Evolutionary conservation across 805 yeast genomes (phyloP), one percentile per base, ranked within the genome.

Genomic region (Wickerhamiella kurtzmanii): DNA sequence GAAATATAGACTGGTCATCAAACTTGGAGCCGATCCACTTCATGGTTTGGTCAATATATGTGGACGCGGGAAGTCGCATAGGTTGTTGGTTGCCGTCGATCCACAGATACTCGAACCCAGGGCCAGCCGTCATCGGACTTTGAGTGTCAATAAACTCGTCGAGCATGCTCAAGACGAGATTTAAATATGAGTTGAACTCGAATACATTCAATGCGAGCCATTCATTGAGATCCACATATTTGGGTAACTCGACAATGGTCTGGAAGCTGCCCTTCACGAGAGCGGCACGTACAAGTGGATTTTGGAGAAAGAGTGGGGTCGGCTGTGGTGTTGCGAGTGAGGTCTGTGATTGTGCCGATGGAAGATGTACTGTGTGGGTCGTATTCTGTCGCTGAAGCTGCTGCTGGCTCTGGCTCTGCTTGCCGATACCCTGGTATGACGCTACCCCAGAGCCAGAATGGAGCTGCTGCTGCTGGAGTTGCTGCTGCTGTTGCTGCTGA

Each of bases 251-350:
- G 1, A 92, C 96, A 53, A 92, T 92, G 1, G 98, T 88, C 59
- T 84, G 87, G 68, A 87, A 92, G 0, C 95, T 83, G 16, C 99
- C 99, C 60, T 89, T 92, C 17, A 94, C 98, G 35, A 92, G 68
- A 0, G 97, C 94, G 0, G 96, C 85, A 51, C 88, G 80, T 3
- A 88, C 92, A 62, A 83, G 92, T 13, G 96, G 97, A 56, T 88
- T 95, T 59, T 92, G 80, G 54, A 92, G 62, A 59, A 88, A 92
- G 47, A 92, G 66, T 3, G 87, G 86, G 49, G 41, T n/a, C n/a
- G 44, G 47, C 15, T 46, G 52, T 6, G 35, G 25, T 6, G 32
- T 25, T 25, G 32, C 32, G 32, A 25, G 32, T 25, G 32, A 25
- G 6, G 32, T 25, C 32, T 25, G 32, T 25, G 32, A 25, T 11